Base-by-base conservation (phyloP, 1,139 yeast genomes). In the Suzukiozyma palmioleophila region DNA sequence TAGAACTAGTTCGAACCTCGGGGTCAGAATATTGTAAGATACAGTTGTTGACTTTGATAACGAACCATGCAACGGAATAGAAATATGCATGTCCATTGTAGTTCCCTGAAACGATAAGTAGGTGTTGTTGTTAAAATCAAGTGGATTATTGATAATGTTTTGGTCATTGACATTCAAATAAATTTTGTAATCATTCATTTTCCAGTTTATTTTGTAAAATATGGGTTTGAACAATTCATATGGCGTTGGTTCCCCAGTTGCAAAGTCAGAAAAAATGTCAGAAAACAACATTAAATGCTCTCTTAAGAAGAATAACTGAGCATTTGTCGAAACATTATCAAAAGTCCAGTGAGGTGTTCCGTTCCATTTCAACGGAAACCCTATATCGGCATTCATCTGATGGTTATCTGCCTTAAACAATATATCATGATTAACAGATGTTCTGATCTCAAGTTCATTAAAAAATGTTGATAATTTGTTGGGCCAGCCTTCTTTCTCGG, bases 381-480 rank as follows among this genome's bases (percentile, higher is more conserved):
- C 80, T 25, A 85, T 65, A 28, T 75, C 75, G 2, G 84, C 80
- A 16, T 66, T 60, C 3, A 88, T 43, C 1, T 57, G 59, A 52
- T 86, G 92, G 8, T 68, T 62, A 31, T 77, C 76, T 0, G 95
- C 87, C 11, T 73, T 64, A 46, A 85, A 76, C 10, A 89, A 61
- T 13, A 88, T 66, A 50, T 88, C 96, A 57, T 92, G 97, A 50
- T 90, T 92, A 1, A 92, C 94, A 39, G 96, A 85, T 0, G 97
- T 72, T 38, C 92, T 65, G 3, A 89, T 57, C 51, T 85, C 95
- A 0, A 86, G 80, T 13, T 69, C 63, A 0, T 60, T 57, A 28
- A 90, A 60, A n/a, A 67, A 65, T 1, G 80, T 60, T 2, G 64
- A 57, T 6, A 86, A 49, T 2, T 52, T 56, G 45, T 84, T 84